A percentile compares a stretch with the other conserved stretches of the same genome.
Conservation (phyloP, 805 yeast genomes). For the Metschnikowia lachancei region DNA sequence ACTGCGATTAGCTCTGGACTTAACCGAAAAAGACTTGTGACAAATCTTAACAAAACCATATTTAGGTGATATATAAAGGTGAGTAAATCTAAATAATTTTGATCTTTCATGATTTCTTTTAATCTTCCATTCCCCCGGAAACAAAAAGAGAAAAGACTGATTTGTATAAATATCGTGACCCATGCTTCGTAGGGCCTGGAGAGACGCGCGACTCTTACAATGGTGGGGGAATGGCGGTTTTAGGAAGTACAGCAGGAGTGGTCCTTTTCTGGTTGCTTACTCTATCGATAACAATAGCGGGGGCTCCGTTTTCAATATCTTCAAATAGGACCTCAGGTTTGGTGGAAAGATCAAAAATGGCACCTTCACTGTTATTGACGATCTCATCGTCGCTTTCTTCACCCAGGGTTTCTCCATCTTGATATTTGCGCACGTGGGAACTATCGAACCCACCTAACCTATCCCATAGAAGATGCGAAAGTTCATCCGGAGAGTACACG, state of each 20-base stretch:
- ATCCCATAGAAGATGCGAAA: slow-evolving; percentile 45
- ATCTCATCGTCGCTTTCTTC: slow-evolving; percentile 8
- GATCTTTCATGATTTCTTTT: no score
- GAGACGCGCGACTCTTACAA: slow-evolving; percentile 1
- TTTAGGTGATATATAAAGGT: no score
- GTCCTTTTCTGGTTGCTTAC: slow-evolving; percentile 21
- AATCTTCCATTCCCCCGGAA: no score
- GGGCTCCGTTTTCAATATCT: slow-evolving; percentile 37
- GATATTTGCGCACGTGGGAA: slow-evolving; percentile 30
- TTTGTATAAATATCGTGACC: background rate
- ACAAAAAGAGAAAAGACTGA: no score
- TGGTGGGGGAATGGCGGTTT: slow-evolving; percentile 38
- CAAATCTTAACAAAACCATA: no score
- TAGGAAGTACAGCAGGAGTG: slow-evolving; percentile 22
- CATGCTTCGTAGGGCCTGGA: background rate
- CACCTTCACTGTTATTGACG: background rate
- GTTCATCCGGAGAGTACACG: slow-evolving; percentile 36
- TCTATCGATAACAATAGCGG: slow-evolving; percentile 40
- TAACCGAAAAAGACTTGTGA: no score
- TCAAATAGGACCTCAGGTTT: slow-evolving; percentile 39
- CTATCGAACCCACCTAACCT: slow-evolving; percentile 42
- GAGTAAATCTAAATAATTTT: no score
- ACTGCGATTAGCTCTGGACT: no score
- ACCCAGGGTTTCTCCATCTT: slow-evolving; percentile 18
- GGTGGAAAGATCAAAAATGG: slow-evolving; percentile 23